These are phyloP conservation scores for Knoxia roxburghii DNA, from an alignment of 257 asterid genomes.

Conservation along the genomic window DNA sequence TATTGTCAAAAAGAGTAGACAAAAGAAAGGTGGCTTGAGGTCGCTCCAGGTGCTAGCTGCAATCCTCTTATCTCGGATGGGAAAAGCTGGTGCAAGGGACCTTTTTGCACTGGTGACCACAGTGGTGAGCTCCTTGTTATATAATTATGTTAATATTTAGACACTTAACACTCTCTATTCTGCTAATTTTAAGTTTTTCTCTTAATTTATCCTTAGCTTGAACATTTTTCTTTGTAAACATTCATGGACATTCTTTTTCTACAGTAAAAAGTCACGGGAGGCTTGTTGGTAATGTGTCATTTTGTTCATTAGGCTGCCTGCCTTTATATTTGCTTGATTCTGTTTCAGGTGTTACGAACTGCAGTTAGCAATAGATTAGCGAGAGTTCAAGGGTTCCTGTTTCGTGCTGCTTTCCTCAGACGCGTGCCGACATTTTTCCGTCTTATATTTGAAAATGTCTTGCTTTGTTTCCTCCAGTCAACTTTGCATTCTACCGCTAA, in stretches of 20 bases:
- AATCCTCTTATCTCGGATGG: constrained; percentile 81
- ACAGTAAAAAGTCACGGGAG: too few species aligned
- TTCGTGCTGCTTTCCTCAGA: constrained; percentile 95
- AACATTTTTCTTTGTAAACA: background rate
- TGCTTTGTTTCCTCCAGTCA: constrained; percentile 88
- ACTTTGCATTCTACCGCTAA: constrained; percentile 85
- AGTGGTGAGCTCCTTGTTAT: constrained; percentile 59
- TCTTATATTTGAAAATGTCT: constrained; percentile 81
- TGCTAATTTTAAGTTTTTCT: background rate
- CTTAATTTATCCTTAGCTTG: background rate
- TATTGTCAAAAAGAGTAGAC: constrained; percentile 62
- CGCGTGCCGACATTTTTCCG: constrained; percentile 89
- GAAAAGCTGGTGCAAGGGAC: constrained; percentile 68
- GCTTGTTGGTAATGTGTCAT: background rate
- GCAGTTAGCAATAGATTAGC: constrained; percentile 96
- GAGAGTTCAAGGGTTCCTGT: constrained; percentile 96
- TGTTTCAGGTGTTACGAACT: constrained; percentile 79
- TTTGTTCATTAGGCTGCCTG: constrained; percentile 1
- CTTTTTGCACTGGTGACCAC: constrained; percentile 71
- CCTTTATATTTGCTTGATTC: background rate
- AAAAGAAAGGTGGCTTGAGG: constrained; percentile 74
- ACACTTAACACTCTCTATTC: background rate
- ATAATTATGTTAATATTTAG: background rate
- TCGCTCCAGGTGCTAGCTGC: constrained; percentile 89
- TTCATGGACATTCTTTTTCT: background rate